Evolutionary conservation across 257 asterid genomes (phyloP), one percentile per base, ranked within the genome.

Genomic region (Plantago major): DNA sequence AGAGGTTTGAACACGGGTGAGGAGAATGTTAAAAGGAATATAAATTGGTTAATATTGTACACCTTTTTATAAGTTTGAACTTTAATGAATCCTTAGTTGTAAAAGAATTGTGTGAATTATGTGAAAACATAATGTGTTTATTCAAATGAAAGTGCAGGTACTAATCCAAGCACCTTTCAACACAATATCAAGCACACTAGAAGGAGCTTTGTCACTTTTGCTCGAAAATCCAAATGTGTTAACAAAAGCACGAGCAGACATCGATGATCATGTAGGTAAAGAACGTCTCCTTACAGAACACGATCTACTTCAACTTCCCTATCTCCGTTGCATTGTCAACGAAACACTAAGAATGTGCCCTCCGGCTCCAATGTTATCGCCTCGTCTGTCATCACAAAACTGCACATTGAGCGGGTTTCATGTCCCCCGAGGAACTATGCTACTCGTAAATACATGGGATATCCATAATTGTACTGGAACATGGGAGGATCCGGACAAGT

Each of bases 301-400:
- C 0, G 82, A 77, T 48, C 1, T 77, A 4, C 6, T 60, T 18
- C 18, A 59, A 54, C 66, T 77, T 58, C 79, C 82, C 3, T 73
- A 69, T 42, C 79, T 77, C 58, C 63, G n/a, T 5, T 46, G 64
- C 73, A 66, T 76, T 3, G 13, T 76, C 64, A 68, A 66, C n/a
- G 81, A 76, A 40, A 70, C 79, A 5, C 73, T 77, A 2, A 70
- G 76, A 15, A 60, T 69, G 72, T 76, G 73, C 58, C 79, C 82
- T 3, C 66, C 82, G 0, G 76, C 74, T 16, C 79, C 82, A 6
- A 73, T 77, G 0, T 60, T 73, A 11, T 61, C 71, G 11, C 82
- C 79, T 0, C 79, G 73, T 55, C 5, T 63, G 3, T 77, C 82
- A 9, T 70, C 76, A 4, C 30, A 55, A 0, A 61, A 71, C 37